A percentile compares a stretch with the other conserved stretches of the same genome.
These are phyloP conservation scores for Sclerotinia glacialis DNA, from an alignment of 2,329 filamentous ascomycete species.

Conservation along the genomic window DNA sequence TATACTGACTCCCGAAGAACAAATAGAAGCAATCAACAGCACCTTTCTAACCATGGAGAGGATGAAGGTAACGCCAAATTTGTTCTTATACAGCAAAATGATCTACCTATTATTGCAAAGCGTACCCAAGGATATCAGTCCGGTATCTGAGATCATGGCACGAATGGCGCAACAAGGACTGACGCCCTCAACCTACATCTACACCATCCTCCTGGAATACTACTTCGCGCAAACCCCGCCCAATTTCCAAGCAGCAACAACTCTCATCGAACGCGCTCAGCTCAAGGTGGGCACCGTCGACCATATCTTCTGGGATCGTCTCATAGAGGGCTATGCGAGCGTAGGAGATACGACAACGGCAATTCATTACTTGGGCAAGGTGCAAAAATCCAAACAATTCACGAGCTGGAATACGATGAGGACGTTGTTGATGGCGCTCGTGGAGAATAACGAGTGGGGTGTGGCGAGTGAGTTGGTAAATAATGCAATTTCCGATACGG, in stretches of 20 bases:
- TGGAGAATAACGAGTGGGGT: conserved; percentile 36
- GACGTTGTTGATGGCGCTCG: conserved; percentile 35
- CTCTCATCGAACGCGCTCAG: conserved; percentile 53
- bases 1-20: conserved; percentile 46
- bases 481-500: conserved; percentile 33
- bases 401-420: conserved; percentile 35
- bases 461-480: conserved; percentile 37
- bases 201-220: conserved; percentile 69
- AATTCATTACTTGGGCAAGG: conserved; percentile 47
- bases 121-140: conserved; percentile 40
- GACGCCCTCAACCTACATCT: conserved; percentile 61
- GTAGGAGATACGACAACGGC: conserved; percentile 51
- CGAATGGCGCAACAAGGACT: conserved; percentile 58
- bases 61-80: conserved; percentile 57
- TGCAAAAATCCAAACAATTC: conserved; percentile 21
- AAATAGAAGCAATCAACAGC: conserved; percentile 49
- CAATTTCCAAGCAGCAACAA: conserved; percentile 57
- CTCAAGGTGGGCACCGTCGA: conserved; percentile 44
- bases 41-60: conserved; percentile 58
- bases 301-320: conserved; percentile 64
- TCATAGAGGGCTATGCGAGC: conserved; percentile 64
- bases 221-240: conserved; percentile 60
- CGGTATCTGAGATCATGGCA: conserved; percentile 58
- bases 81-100: conserved; percentile 65
- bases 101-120: conserved; percentile 59